These are phyloP conservation scores for Melampsora larici-populina DNA, from an alignment of 1,284 basidiomycete species.

Conservation along the genomic window DNA sequence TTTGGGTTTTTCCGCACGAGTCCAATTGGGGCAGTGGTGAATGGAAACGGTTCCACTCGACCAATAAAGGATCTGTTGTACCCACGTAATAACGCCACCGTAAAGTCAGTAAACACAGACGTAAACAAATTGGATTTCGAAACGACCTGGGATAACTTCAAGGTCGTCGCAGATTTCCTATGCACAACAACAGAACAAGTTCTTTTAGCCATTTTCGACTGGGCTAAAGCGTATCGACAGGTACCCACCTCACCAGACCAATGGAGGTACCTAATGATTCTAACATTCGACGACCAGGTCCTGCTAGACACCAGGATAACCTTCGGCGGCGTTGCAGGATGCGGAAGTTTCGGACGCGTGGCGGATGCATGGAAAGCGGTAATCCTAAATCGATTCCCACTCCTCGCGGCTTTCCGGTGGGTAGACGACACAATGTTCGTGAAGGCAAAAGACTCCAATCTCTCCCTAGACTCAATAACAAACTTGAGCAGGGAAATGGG, in stretches of 20 bases:
- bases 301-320: not conserved
- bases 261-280: not conserved
- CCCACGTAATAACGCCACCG: not conserved
- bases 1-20: not conserved
- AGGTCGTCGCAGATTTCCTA: not conserved
- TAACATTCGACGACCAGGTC: not conserved
- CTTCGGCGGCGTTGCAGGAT: constrained; percentile 12
- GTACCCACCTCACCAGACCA: not conserved
- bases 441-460: not conserved
- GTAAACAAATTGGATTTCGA: not conserved
- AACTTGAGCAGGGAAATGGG: not conserved
- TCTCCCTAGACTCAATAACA: not conserved
- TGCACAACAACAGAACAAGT: not conserved
- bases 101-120: not conserved
- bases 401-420: not conserved
- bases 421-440: not conserved
- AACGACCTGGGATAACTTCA: too few species aligned
- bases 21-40: not conserved
- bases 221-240: constrained; percentile 16
- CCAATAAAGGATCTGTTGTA: constrained; percentile 7
- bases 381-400: not conserved
- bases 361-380: not conserved
- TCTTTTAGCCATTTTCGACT: not conserved
- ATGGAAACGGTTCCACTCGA: not conserved
- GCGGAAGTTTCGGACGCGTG: not conserved